Conservation (phyloP, 306 rosid species). For the Cyamopsis tetragonoloba region DNA sequence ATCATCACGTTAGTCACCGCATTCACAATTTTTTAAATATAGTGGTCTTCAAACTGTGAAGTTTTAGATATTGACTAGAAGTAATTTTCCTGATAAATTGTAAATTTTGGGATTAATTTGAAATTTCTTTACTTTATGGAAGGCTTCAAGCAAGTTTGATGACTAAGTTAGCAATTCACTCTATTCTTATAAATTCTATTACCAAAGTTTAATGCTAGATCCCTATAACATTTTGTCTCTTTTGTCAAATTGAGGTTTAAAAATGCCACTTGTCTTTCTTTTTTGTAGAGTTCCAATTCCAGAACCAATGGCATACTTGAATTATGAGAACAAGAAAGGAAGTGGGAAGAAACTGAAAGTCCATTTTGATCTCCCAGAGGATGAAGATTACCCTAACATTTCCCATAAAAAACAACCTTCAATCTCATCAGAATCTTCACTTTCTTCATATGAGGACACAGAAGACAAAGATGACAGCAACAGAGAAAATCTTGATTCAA, state of each 20-base stretch:
- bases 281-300: slow-evolving; percentile 17
- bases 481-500: not conserved
- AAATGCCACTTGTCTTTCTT: slow-evolving; percentile 2
- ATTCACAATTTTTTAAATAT: no score
- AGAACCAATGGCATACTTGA: slow-evolving; percentile 28
- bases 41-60: no score
- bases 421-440: slow-evolving; percentile 30
- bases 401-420: slow-evolving; percentile 3
- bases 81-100: no score
- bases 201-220: not conserved
- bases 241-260: slow-evolving; percentile 1
- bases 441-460: no score
- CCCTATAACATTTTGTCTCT: not conserved
- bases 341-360: slow-evolving; percentile 36
- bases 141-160: no score
- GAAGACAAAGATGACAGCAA: slow-evolving; percentile 10
- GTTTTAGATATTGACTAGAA: no score
- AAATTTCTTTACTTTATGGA: no score
- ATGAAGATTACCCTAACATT: not conserved
- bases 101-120: no score
- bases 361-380: slow-evolving; percentile 33
- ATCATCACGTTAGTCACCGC: no score
- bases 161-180: no score
- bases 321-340: slow-evolving; percentile 24
- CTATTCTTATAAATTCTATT: no score